phyloP scores from a whole-genome alignment of 1,139 yeast genomes.

The Suhomyces wounanorum region DNA sequence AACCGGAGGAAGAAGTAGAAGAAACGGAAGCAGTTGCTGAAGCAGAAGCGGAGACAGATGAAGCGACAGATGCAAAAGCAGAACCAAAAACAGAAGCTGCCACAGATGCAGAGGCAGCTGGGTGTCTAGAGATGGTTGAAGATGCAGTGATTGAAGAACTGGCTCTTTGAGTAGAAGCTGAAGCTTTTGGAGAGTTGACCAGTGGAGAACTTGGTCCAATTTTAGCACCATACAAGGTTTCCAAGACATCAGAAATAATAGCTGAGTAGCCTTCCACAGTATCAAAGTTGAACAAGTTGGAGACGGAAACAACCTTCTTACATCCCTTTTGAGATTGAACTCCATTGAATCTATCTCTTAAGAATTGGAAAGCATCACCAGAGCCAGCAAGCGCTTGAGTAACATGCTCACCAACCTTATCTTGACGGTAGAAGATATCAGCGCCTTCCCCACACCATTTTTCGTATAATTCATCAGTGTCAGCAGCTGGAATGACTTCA shows the following conservation, averaged over 20 bases:
- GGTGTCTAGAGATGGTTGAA: neutral
- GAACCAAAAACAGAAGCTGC: neutral
- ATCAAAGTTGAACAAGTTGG: slow-evolving; percentile 3
- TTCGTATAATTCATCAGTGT: slow-evolving; percentile 16
- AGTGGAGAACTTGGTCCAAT: slow-evolving; percentile 3
- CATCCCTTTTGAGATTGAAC: slow-evolving; percentile 5
- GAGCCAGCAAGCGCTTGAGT: slow-evolving; percentile 19
- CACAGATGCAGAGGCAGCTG: neutral
- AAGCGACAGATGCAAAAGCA: neutral
- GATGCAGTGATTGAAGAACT: neutral
- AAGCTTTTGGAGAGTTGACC: neutral
- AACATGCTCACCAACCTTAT: slow-evolving; percentile 20
- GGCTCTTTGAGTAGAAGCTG: neutral
- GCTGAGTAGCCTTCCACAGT: neutral
- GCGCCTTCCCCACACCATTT: slow-evolving; percentile 21
- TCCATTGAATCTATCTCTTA: slow-evolving; percentile 11
- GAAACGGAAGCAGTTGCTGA: neutral
- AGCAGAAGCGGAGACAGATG: neutral
- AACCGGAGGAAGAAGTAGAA: slow-evolving; percentile 1
- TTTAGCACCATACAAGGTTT: neutral
- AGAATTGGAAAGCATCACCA: slow-evolving; percentile 17
- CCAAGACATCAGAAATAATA: neutral
- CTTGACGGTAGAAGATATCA: slow-evolving; percentile 20
- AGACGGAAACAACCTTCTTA: neutral
- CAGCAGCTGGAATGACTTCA: slow-evolving; percentile 21